Evolutionary conservation across 2,329 filamentous ascomycete genomes (phyloP), one percentile per base, ranked within the genome.

Genomic region (Alternaria ventricosa): DNA sequence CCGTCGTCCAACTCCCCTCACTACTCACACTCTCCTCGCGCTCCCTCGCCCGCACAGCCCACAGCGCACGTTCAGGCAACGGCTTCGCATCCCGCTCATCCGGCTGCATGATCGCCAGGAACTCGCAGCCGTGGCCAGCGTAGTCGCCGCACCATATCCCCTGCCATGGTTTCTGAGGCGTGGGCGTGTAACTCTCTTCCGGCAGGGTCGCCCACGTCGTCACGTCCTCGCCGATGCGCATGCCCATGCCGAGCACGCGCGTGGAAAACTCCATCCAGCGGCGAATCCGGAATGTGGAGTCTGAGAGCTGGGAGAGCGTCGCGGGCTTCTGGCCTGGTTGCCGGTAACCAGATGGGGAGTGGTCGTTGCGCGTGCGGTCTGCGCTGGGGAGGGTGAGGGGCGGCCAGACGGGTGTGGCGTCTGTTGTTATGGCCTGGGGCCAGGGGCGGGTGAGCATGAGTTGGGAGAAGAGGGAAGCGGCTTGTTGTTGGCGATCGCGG

Each of bases 81-180:
- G 83, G 80, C 8, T 72, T 69, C 0, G 77, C 28, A 41, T 53
- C 47, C 11, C 7, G 75, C 43, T 84, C 77, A 55, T 91, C 89
- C 0, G 89, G 89, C 74, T 99, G 96, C 70, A 93, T 84, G 49
- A 98, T 83, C 12, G 96, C 83, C 5, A 98, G 75, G 60, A 97
- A 97, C 78, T 98, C 95, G 77, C 91, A 94, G 1, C 94, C 94
- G 72, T 98, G 94, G 0, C 88, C 89, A 25, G 89, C 91, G 74
- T 97, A 97, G 77, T 97, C 94, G 1, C 94, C 94, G 15, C 94
- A 91, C 92, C 93, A 98, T 28, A 99, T 93, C 0, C 95, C 95
- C 66, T 93, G 89, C 84, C 90, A 97, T 0, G 94, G 94, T 76
- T 94, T 95, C 58, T 89, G 85, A 10, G 82, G 78, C 0, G 94